Evolutionary conservation across 192 early-diverging fungal genomes (phyloP).

Genomic region (Chytriomyces sp.): DNA sequence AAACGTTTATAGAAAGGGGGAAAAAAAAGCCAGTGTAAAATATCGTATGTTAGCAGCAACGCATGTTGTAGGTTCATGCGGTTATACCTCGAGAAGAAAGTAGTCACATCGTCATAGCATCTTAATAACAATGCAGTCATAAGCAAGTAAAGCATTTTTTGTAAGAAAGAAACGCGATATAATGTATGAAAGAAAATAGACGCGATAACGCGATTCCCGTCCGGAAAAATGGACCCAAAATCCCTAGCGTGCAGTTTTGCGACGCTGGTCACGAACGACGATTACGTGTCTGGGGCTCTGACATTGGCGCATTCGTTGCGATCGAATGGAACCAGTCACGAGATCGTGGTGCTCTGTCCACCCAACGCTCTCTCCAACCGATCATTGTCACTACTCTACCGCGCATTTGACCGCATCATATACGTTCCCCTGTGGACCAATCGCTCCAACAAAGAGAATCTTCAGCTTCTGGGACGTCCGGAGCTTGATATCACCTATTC

Average conservation of each 20-base stretch:
- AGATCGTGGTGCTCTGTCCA: slow-evolving; percentile 73
- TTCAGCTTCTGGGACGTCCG: slow-evolving; percentile 79
- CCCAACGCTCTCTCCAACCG: slow-evolving; percentile 51
- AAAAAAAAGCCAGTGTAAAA: too few species aligned
- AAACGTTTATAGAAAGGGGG: not conserved
- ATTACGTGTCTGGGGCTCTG: slow-evolving; percentile 82
- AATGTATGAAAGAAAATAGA: not conserved
- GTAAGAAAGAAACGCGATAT: not conserved
- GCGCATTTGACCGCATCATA: slow-evolving; percentile 73
- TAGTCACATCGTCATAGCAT: too few species aligned
- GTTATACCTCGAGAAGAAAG: too few species aligned
- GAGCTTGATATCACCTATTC: slow-evolving; percentile 90
- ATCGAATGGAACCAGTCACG: slow-evolving; percentile 59
- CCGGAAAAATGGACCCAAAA: too few species aligned
- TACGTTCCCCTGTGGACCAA: slow-evolving; percentile 39
- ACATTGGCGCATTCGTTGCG: slow-evolving; percentile 78
- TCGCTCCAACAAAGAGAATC: slow-evolving; percentile 52
- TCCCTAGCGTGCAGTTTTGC: too few species aligned
- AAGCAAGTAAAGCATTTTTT: not conserved
- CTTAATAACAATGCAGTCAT: not conserved
- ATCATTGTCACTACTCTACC: slow-evolving; percentile 54
- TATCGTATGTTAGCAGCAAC: too few species aligned
- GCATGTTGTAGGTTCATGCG: too few species aligned
- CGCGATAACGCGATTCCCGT: not conserved
- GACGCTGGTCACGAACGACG: slow-evolving; percentile 86